phyloP scores from a whole-genome alignment of 345 rosid species.

The Barbarea vulgaris region DNA sequence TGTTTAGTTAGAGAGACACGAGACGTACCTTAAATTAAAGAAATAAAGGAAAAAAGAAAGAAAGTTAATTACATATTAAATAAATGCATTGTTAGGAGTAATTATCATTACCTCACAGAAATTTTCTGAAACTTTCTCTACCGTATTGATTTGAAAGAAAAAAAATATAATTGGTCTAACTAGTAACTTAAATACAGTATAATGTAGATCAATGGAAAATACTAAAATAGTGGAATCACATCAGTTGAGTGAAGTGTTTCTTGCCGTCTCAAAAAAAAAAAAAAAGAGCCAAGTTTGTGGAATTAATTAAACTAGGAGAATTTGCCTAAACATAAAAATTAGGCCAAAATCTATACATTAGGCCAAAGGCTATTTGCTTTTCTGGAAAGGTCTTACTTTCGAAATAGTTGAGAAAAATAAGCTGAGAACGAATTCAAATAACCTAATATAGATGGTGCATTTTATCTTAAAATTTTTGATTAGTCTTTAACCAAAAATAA shows the following conservation, averaged over 20 bases:
- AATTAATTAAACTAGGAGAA: neutral
- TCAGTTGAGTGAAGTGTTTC: neutral
- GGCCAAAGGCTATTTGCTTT: neutral
- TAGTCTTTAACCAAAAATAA: neutral
- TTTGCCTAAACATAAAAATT: neutral
- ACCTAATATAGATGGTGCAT: neutral
- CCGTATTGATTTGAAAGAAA: neutral
- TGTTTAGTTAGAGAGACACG: constrained; percentile 29
- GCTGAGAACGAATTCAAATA: neutral
- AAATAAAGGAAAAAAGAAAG: neutral
- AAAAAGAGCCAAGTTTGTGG: too few relatives aligned
- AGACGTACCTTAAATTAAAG: neutral
- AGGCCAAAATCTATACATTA: neutral
- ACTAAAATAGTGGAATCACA: neutral
- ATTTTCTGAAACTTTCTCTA: neutral
- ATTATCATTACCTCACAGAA: neutral
- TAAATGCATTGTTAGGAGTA: neutral
- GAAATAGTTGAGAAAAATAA: neutral
- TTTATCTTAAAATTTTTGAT: neutral
- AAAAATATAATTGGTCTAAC: neutral
- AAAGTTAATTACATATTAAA: neutral
- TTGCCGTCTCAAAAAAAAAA: too few relatives aligned
- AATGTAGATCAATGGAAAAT: neutral
- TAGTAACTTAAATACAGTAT: neutral
- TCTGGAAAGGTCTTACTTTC: neutral